A percentile compares a stretch with the other conserved stretches of the same genome.
Evolutionary conservation across 75 land plant species (phyloP).

Genomic region (Ceratopteris richardii): DNA sequence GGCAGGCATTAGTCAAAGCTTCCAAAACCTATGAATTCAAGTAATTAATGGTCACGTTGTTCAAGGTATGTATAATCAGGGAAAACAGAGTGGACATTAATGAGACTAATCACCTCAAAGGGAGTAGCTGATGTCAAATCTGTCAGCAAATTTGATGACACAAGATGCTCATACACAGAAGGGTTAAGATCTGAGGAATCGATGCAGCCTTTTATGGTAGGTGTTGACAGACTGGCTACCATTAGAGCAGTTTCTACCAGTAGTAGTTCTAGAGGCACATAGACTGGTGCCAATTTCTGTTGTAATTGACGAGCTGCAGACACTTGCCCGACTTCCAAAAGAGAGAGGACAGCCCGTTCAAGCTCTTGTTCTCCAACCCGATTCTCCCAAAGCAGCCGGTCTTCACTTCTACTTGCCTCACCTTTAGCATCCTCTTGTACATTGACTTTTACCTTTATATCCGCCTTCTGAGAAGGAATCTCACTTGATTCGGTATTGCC

Average conservation of each 20-base stretch:
- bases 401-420: constrained; percentile 34
- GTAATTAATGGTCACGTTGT: not conserved
- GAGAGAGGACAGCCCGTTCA: constrained; percentile 85
- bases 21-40: constrained; percentile 55
- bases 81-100: not conserved
- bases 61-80: too few species aligned
- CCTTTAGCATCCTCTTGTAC: constrained; percentile 47
- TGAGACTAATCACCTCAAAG: constrained; percentile 21
- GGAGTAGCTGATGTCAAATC: constrained; percentile 27
- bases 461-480: constrained; percentile 5
- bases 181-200: constrained; percentile 39
- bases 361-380: constrained; percentile 77
- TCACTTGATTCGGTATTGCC: constrained; percentile 15
- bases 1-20: constrained; percentile 41
- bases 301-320: constrained; percentile 93
- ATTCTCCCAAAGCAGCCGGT: constrained; percentile 55
- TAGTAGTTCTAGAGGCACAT: constrained; percentile 61
- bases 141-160: constrained; percentile 27
- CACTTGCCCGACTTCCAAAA: constrained; percentile 94
- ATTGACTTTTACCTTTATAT: constrained; percentile 12
- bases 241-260: constrained; percentile 75
- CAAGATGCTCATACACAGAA: constrained; percentile 37
- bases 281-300: constrained; percentile 70
- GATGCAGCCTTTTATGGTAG: constrained; percentile 33
- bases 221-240: constrained; percentile 55